Base-by-base conservation (phyloP, 306 rosid genomes). In the Rosa rugosa region DNA sequence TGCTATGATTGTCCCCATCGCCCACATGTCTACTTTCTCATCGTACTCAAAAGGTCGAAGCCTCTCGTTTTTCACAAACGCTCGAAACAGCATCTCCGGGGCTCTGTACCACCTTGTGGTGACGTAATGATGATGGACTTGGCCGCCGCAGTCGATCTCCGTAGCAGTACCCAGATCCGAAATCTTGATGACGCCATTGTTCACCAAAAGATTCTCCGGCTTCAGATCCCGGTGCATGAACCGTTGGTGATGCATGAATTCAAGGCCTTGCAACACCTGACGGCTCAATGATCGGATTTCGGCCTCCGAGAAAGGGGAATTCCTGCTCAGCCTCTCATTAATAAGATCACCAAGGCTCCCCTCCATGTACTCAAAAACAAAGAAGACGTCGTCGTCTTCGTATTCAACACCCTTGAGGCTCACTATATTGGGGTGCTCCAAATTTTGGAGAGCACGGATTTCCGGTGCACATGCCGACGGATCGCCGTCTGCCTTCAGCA, bases 11-110 rank as follows among this genome's bases (percentile, higher is more conserved):
- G 13, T 51, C 0, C 77, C 68, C 8, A 73, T 17, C 7, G 77
- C 67, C 77, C 77, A 73, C 40, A 73, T 56, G 5, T 56, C 41
- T 1, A 73, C 51, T 10, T 73, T 54, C 6, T 31, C n/a, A 20
- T 23, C 12, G 8, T 53, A 73, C 14, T 3, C 0, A 8, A 2
- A 8, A 0, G 76, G 40, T 23, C 12, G 20, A 11, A 36, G 36
- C 49, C 8, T 22, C 14, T 59, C 0, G 16, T 22, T 1, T 25
- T 59, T 25, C 14, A 5, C 0, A 47, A 8, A 3, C 2, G 66
- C 17, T 1, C 23, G 4, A 4, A 56, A n/a, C 68, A 73, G 3
- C 63, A 56, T 11, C 67, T 56, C 77, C 1, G 53, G 53, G 5
- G 68, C 68, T 13, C 77, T 7, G 5, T 56, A 56, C 50, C 67